These are phyloP conservation scores for Trichoderma sp. DNA, from an alignment of 2,329 filamentous ascomycete species.

Conservation along the genomic window DNA sequence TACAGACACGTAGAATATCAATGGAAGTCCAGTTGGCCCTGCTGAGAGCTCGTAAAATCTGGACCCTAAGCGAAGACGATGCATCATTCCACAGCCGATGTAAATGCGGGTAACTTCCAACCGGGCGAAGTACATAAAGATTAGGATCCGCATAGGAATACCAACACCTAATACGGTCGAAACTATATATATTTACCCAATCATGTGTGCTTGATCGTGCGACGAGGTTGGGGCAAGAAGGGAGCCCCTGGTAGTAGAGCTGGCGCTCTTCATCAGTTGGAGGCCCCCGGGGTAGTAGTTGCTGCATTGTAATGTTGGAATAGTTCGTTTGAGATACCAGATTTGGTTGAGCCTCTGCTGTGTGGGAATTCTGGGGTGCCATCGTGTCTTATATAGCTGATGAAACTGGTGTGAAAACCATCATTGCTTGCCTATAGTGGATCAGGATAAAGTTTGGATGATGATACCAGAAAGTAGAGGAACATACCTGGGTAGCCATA, in stretches of 20 bases:
- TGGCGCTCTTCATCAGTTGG: neutral
- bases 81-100: neutral
- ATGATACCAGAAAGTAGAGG: neutral
- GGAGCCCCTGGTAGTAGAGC: slow-evolving; percentile 1
- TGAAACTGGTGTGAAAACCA: neutral
- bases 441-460: neutral
- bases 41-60: neutral
- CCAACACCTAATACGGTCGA: neutral
- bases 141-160: neutral
- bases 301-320: neutral
- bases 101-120: neutral
- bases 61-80: neutral
- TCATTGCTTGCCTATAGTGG: neutral
- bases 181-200: neutral
- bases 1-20: neutral
- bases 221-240: neutral
- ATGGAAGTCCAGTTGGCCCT: neutral
- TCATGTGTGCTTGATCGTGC: neutral
- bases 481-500: neutral
- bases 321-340: neutral
- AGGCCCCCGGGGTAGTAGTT: no score
- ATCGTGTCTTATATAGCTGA: neutral
- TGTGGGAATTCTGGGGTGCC: neutral
- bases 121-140: neutral
- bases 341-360: neutral